Percentiles rank a stretch among this genome's conserved stretches.
These are phyloP conservation scores for Papiliotrema fonsecae DNA, from an alignment of 1,284 basidiomycete species.

Conservation along the genomic window DNA sequence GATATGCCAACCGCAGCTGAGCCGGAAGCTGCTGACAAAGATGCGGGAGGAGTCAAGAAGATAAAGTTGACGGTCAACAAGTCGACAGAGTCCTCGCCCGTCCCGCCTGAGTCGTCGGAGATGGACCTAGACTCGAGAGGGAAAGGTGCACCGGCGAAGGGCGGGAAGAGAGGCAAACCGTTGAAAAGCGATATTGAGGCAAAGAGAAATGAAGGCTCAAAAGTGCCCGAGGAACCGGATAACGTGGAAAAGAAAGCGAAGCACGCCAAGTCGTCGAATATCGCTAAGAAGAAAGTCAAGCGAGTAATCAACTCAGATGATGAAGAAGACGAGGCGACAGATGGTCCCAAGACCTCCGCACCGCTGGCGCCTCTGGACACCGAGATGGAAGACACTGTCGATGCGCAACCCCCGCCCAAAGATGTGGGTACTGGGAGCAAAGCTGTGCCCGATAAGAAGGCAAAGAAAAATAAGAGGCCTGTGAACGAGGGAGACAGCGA, in stretches of 20 bases:
- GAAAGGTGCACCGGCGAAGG: too few relatives aligned
- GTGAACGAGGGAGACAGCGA: not conserved
- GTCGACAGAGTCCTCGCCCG: too few relatives aligned
- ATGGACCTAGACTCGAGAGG: too few relatives aligned
- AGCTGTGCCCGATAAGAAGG: not conserved
- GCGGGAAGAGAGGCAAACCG: too few relatives aligned
- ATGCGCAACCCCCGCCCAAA: not conserved
- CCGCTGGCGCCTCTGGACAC: not conserved
- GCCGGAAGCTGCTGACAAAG: too few relatives aligned
- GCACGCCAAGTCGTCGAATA: not conserved
- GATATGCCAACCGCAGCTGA: too few relatives aligned
- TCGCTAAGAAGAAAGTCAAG: not conserved
- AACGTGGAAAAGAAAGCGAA: not conserved
- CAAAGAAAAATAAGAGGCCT: not conserved
- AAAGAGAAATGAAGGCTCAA: too few relatives aligned
- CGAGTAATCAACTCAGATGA: not conserved
- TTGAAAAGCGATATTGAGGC: too few relatives aligned
- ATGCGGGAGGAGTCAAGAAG: too few relatives aligned
- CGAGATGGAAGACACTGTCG: not conserved
- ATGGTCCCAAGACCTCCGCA: not conserved
- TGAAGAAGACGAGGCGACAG: not conserved
- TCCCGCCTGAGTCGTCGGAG: too few relatives aligned
- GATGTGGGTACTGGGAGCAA: not conserved
- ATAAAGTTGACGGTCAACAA: too few relatives aligned
- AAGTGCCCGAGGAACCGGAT: too few relatives aligned